phyloP scores from a whole-genome alignment of 1,139 yeast species.

The Yamadazyma epiphylla region DNA sequence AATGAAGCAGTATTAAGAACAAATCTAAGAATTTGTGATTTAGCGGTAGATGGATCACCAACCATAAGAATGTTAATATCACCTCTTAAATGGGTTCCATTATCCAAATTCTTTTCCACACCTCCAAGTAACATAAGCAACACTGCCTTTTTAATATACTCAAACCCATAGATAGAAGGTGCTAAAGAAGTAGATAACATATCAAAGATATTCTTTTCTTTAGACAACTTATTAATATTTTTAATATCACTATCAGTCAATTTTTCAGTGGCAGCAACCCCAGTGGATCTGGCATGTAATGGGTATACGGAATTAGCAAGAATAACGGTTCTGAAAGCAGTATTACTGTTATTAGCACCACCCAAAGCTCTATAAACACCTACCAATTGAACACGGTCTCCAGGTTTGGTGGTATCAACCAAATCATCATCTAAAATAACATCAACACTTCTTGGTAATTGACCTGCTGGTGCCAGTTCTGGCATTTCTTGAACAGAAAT shows the following conservation, averaged over 20 bases:
- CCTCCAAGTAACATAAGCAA: slow-evolving; percentile 91
- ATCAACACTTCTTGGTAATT: slow-evolving; percentile 89
- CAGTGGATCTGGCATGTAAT: slow-evolving; percentile 82
- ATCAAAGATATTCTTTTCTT: slow-evolving; percentile 67
- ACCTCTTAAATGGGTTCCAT: slow-evolving; percentile 97
- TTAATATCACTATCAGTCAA: slow-evolving; percentile 82
- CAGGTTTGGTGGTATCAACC: slow-evolving; percentile 90
- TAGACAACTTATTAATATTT: slow-evolving; percentile 76
- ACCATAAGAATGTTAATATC: slow-evolving; percentile 95
- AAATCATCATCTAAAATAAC: slow-evolving; percentile 79
- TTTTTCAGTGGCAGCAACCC: slow-evolving; percentile 72
- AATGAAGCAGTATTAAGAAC: slow-evolving; percentile 91
- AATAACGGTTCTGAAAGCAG: slow-evolving; percentile 76
- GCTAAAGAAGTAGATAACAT: slow-evolving; percentile 83
- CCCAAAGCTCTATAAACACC: slow-evolving; percentile 95
- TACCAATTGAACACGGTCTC: slow-evolving; percentile 91
- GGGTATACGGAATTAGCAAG: slow-evolving; percentile 89
- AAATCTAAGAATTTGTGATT: slow-evolving; percentile 90
- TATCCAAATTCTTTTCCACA: slow-evolving; percentile 86
- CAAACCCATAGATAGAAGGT: slow-evolving; percentile 94
- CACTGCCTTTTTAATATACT: slow-evolving; percentile 86
- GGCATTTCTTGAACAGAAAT: slow-evolving; percentile 97
- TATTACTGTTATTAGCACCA: slow-evolving; percentile 61
- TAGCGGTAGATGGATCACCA: slow-evolving; percentile 99
- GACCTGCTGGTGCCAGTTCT: slow-evolving; percentile 97